A percentile compares a stretch with the other conserved stretches of the same genome.
phyloP scores from a whole-genome alignment of 192 early-diverging fungal genomes.

The Entomortierella parvispora region DNA sequence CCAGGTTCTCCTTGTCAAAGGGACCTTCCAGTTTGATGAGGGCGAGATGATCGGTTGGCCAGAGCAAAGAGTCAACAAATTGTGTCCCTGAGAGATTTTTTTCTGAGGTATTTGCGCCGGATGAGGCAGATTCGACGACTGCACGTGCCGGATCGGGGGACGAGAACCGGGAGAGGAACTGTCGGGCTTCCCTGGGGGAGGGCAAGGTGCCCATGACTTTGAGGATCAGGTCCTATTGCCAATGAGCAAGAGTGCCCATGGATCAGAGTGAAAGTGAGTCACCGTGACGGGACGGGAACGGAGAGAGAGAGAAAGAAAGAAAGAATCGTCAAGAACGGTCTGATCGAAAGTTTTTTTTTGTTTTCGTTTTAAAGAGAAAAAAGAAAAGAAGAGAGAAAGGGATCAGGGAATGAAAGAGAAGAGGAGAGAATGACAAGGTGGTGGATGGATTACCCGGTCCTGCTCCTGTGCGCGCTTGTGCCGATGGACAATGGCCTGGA shows the following conservation, averaged over 20 bases:
- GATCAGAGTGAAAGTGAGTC: constrained; percentile 14
- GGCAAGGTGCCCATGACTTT: constrained; percentile 70
- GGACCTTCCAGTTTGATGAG: constrained; percentile 67
- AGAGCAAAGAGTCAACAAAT: constrained; percentile 56
- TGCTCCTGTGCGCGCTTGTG: constrained; percentile 33
- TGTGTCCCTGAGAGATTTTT: constrained; percentile 18
- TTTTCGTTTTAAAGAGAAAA: neutral
- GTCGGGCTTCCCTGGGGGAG: constrained; percentile 69
- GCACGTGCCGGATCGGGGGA: constrained; percentile 24
- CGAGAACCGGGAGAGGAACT: constrained; percentile 67
- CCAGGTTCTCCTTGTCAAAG: constrained; percentile 53
- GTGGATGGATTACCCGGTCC: constrained; percentile 33
- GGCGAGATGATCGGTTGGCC: constrained; percentile 63
- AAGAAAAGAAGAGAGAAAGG: constrained; percentile 6
- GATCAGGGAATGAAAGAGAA: neutral
- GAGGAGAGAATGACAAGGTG: neutral
- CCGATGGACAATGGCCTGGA: constrained; percentile 27
- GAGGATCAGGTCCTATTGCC: constrained; percentile 65
- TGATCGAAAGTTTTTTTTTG: neutral
- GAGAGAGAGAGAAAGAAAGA: neutral
- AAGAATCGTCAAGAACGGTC: neutral
- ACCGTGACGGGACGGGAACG: no score
- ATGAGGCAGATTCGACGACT: neutral
- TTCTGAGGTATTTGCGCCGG: neutral
- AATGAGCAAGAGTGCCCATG: neutral